Conservation (phyloP, 495 filamentous ascomycete genomes). For the Aspergillus ellipticus region DNA sequence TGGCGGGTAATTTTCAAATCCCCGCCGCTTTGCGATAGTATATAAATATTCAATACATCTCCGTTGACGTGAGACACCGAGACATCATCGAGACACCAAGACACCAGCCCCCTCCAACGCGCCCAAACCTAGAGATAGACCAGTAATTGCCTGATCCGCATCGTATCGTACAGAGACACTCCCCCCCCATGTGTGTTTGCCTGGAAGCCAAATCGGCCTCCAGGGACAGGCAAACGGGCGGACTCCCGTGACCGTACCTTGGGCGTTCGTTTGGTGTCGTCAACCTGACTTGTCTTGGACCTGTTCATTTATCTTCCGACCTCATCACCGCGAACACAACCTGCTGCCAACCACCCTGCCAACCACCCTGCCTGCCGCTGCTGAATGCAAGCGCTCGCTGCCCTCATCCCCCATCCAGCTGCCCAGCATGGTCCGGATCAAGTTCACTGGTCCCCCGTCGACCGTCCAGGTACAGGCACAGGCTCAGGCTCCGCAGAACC, state of each 20-base stretch:
- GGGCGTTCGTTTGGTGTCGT: constrained; percentile 7
- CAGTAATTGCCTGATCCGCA: neutral
- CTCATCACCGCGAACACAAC: neutral
- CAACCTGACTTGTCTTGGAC: constrained; percentile 2
- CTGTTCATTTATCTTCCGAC: neutral
- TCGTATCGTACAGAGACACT: neutral
- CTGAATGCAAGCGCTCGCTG: neutral
- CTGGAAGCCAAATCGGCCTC: neutral
- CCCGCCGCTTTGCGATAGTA: neutral
- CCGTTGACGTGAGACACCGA: neutral
- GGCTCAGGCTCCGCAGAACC: constrained; percentile 1
- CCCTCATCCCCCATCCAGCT: neutral
- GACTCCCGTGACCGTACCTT: constrained; percentile 15
- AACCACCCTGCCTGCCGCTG: too few relatives aligned
- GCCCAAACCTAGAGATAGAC: neutral
- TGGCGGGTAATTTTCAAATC: neutral
- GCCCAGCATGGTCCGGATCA: constrained; percentile 22
- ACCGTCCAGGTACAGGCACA: constrained; percentile 19
- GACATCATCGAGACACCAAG: neutral
- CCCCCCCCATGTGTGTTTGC: neutral
- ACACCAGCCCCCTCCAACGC: neutral
- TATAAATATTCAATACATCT: neutral
- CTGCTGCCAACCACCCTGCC: neutral
- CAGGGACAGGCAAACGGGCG: neutral
- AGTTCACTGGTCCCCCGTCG: constrained; percentile 20